Base-by-base conservation (phyloP, 345 rosid species). In the Ailanthus altissimus region DNA sequence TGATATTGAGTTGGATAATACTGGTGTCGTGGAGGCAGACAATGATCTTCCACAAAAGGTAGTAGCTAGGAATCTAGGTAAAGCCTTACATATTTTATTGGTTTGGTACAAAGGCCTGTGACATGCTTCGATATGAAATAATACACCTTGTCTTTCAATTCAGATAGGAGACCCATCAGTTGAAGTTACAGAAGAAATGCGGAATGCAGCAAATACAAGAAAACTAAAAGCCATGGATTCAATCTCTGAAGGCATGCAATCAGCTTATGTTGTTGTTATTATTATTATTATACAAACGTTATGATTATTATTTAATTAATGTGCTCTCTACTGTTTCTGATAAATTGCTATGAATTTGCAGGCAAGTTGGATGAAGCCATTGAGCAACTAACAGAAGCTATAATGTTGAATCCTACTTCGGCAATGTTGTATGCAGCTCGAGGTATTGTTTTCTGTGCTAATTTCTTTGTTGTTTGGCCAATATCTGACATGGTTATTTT, bases 351-450 rank as follows among this genome's bases (percentile, higher is more conserved):
- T 75, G 21, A 54, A 46, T 76, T 63, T 84, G 74, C 83, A 94
- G 97, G 93, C 56, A 90, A 86, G 63, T 83, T 85, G 57, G 86
- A 79, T 32, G 89, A 89, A 75, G 94, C 90, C 13, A 32, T 86
- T 40, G 86, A 87, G 79, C 85, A 82, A 86, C 78, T 94, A 57
- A 88, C 97, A 46, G 84, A 90, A 81, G 94, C 98, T 51, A 81
- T 91, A 76, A 79, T 69, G 92, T 79, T 91, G 74, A 91, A 94
- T 82, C 97, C 97, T 56, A 80, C 80, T 75, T 94, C 95, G 5
- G 92, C 97, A 10, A 93, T 91, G 79, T 68, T 93, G 23, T 91
- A 93, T 81, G 97, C 97, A 45, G 82, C 91, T 72, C 86, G 98
- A 87, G 97, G 97, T 91, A 74, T 67, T 23, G 47, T 67, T 14